Evolutionary conservation across 495 filamentous ascomycete species (phyloP).

Genomic region (Corynascus novoguineensis): DNA sequence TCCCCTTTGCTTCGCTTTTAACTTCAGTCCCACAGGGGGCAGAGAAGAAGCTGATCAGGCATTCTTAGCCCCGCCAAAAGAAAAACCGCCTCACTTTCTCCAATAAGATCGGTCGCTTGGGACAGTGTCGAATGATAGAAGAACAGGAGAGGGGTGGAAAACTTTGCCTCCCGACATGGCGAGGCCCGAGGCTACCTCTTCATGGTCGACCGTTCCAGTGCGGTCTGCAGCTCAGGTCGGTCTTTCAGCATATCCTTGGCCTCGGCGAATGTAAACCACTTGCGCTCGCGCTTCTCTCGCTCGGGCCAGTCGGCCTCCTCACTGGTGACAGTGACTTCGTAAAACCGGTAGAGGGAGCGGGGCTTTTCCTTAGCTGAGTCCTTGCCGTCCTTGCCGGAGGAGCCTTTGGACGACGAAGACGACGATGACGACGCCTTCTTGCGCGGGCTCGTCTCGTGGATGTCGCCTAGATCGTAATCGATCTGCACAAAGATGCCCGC

Average conservation of each 20-base stretch:
- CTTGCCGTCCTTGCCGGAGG: conserved; percentile 1
- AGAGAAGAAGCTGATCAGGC: neutral
- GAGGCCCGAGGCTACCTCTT: conserved; percentile 28
- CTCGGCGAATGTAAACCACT: conserved; percentile 81
- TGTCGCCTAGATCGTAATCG: conserved; percentile 75
- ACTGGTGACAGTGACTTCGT: conserved; percentile 74
- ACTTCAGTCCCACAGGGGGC: neutral
- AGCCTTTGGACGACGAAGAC: conserved; percentile 8
- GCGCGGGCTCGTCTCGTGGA: conserved; percentile 67
- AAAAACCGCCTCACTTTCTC: neutral
- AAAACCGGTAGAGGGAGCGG: conserved; percentile 79
- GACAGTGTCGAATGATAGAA: too few relatives aligned
- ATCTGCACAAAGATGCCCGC: conserved; percentile 83
- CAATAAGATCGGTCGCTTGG: too few relatives aligned
- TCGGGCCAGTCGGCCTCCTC: conserved; percentile 90
- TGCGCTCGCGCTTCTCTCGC: conserved; percentile 79
- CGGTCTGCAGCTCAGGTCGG: conserved; percentile 83
- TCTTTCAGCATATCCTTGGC: conserved; percentile 69
- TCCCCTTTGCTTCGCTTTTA: neutral
- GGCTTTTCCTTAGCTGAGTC: conserved; percentile 51
- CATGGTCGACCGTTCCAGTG: conserved; percentile 77
- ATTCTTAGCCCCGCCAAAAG: neutral
- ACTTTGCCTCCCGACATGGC: conserved; percentile 17
- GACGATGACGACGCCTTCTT: conserved; percentile 38
- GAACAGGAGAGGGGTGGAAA: too few relatives aligned